Percentiles rank a stretch among this genome's conserved stretches.
These are phyloP conservation scores for Streptanthus diversifolius DNA, from an alignment of 345 rosid genomes.

Conservation along the genomic window DNA sequence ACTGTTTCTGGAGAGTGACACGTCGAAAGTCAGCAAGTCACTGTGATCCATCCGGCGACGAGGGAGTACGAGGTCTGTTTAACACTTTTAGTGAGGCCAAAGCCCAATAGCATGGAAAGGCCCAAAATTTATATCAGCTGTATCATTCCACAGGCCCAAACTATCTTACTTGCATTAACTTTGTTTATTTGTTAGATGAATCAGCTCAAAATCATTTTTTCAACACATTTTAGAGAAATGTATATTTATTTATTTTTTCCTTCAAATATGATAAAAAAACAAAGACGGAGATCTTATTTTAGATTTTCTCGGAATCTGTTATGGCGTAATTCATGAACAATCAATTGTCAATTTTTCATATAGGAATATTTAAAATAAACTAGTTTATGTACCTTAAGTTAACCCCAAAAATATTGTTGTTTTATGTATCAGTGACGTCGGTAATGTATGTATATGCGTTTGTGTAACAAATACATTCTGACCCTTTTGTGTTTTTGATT, in stretches of 20 bases:
- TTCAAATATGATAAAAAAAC: neutral
- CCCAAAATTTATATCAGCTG: no score
- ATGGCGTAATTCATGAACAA: neutral
- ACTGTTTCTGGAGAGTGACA: neutral
- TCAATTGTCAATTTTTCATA: neutral
- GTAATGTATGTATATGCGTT: slow-evolving; percentile 15
- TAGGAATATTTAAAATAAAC: neutral
- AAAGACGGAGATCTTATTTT: neutral
- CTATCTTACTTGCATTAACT: neutral
- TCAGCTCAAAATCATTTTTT: neutral
- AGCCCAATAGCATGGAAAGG: neutral
- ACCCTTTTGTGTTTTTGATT: slow-evolving; percentile 7
- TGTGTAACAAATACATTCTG: slow-evolving; percentile 29
- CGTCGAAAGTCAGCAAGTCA: neutral
- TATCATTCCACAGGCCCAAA: slow-evolving; percentile 15
- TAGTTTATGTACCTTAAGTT: neutral
- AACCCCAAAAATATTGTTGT: neutral
- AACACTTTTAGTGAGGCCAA: neutral
- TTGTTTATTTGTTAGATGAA: no score
- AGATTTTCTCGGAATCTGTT: neutral
- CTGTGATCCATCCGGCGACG: neutral
- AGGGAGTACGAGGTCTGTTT: neutral
- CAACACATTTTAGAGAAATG: neutral
- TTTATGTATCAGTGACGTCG: neutral
- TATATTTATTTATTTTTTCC: neutral